A percentile compares a stretch with the other conserved stretches of the same genome.
Evolutionary conservation across 2,329 filamentous ascomycete species (phyloP).

Genomic region (Nannizzia gypsea): DNA sequence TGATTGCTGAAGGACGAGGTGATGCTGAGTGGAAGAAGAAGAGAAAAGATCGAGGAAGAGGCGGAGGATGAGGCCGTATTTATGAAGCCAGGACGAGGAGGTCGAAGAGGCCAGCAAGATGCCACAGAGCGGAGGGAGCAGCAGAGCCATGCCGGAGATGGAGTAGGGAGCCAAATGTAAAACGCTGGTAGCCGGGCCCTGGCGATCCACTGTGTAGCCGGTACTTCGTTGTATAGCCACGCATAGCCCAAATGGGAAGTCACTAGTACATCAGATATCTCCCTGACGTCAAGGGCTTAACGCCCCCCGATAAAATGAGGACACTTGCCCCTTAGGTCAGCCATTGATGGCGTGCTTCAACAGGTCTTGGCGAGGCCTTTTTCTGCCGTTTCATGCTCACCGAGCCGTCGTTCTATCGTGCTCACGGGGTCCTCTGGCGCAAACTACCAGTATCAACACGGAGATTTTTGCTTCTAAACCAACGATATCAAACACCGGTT

Average conservation of each 20-base stretch:
- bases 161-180: not conserved
- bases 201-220: not conserved
- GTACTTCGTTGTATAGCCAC: not conserved
- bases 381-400: not conserved
- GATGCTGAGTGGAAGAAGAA: conserved; percentile 1
- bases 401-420: not conserved
- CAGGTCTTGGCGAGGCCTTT: not conserved
- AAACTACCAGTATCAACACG: not conserved
- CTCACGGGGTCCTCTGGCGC: not conserved
- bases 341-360: not conserved
- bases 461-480: not conserved
- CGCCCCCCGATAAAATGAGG: not conserved
- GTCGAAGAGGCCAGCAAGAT: not conserved
- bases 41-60: not conserved
- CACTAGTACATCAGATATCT: not conserved
- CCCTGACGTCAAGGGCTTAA: not conserved
- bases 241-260: not conserved
- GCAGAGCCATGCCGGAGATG: not conserved
- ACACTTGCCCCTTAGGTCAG: not conserved
- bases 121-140: not conserved
- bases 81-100: not conserved
- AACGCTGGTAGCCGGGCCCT: not conserved
- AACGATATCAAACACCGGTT: not conserved
- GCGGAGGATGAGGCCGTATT: conserved; percentile 2
- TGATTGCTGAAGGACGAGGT: not conserved